Percentiles rank a stretch among this genome's conserved stretches.
These are phyloP conservation scores for Lumnitzera littorea DNA, from an alignment of 345 rosid species.

Conservation along the genomic window DNA sequence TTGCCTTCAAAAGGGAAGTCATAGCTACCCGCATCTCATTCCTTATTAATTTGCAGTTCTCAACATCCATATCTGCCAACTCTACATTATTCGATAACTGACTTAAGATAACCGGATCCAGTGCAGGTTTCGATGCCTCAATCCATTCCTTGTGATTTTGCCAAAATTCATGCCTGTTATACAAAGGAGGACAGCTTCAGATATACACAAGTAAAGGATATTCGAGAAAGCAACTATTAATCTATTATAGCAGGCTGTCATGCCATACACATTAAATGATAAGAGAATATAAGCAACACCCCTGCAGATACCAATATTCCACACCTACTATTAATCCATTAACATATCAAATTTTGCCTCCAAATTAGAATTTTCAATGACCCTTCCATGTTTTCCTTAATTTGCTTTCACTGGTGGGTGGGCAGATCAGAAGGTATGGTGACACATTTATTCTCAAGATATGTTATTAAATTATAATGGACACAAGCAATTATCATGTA, in stretches of 20 bases:
- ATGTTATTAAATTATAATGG: background rate
- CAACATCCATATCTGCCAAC: constrained; percentile 40
- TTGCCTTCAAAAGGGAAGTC: constrained; percentile 75
- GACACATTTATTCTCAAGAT: background rate
- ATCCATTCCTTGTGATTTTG: constrained; percentile 69
- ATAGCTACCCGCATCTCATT: constrained; percentile 71
- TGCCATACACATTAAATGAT: too few species aligned
- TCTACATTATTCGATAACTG: constrained; percentile 37
- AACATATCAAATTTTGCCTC: too few species aligned
- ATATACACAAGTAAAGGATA: background rate
- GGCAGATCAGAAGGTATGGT: too few species aligned
- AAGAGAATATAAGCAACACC: too few species aligned
- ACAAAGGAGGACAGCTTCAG: constrained; percentile 11
- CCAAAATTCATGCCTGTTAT: constrained; percentile 70
- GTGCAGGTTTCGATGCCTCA: constrained; percentile 52
- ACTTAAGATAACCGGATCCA: constrained; percentile 46
- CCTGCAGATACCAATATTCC: too few species aligned
- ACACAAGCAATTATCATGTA: background rate
- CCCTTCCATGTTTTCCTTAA: background rate
- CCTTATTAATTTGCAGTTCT: constrained; percentile 58
- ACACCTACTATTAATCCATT: too few species aligned
- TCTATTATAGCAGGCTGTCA: too few species aligned
- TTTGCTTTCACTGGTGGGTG: background rate
- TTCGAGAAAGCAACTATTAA: too few species aligned
- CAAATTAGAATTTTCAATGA: too few species aligned